These are phyloP conservation scores for Ceriops tagal DNA, from an alignment of 345 rosid genomes.

Conservation along the genomic window DNA sequence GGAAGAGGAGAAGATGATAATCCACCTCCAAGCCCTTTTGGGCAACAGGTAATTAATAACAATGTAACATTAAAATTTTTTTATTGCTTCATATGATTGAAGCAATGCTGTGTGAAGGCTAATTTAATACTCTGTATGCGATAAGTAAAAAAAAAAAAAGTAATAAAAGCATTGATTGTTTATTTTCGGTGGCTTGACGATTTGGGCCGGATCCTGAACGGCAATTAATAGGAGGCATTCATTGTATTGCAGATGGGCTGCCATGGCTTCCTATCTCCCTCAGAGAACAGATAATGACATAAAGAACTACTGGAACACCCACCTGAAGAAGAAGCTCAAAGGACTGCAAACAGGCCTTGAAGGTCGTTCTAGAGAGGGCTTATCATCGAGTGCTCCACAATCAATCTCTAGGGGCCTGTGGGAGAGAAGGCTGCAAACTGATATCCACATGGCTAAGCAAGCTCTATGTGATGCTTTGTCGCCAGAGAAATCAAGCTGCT, in stretches of 20 bases:
- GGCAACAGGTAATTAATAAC: slow-evolving; percentile 66
- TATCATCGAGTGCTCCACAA: slow-evolving; percentile 29
- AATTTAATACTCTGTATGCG: neutral
- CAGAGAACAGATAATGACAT: slow-evolving; percentile 94
- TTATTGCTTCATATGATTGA: neutral
- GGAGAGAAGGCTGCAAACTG: slow-evolving; percentile 88
- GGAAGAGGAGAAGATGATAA: slow-evolving; percentile 84
- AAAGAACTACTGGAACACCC: slow-evolving; percentile 93
- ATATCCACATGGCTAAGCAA: slow-evolving; percentile 75
- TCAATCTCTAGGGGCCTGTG: slow-evolving; percentile 63
- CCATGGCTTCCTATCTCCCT: slow-evolving; percentile 96
- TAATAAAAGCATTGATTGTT: no score
- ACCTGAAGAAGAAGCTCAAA: slow-evolving; percentile 73
- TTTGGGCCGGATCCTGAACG: neutral
- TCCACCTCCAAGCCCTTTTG: slow-evolving; percentile 96
- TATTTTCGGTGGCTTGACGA: neutral
- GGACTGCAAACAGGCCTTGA: slow-evolving; percentile 45
- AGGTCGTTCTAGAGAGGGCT: slow-evolving; percentile 31
- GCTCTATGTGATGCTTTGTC: slow-evolving; percentile 79
- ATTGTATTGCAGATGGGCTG: slow-evolving; percentile 78
- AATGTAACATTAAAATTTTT: neutral
- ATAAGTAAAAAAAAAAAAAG: no score
- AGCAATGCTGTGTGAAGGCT: neutral
- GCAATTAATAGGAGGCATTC: slow-evolving; percentile 5
- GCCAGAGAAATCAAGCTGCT: slow-evolving; percentile 41